Percentiles rank a stretch among this genome's conserved stretches.
Conservation (phyloP, 768 basidiomycete genomes). For the Psilocybe cubensis region DNA sequence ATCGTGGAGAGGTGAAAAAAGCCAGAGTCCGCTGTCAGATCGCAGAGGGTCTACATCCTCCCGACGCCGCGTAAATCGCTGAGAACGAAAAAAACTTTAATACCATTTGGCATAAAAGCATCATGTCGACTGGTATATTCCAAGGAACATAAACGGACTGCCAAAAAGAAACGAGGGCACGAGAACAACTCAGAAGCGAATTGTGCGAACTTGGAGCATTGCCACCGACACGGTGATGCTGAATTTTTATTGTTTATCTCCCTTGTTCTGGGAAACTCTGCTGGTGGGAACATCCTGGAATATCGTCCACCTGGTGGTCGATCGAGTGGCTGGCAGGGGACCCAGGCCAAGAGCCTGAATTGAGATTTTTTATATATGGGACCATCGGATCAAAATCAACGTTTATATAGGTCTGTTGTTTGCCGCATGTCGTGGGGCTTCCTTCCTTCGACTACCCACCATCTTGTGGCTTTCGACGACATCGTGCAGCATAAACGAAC, state of each 20-base stretch:
- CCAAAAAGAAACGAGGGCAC: background rate
- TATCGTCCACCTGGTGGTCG: background rate
- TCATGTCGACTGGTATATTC: background rate
- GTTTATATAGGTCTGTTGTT: background rate
- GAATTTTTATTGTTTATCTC: background rate
- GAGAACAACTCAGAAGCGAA: background rate
- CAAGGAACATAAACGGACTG: background rate
- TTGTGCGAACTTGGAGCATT: background rate
- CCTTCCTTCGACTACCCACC: background rate
- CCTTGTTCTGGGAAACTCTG: background rate
- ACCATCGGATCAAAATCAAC: conserved; percentile 4
- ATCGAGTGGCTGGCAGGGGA: background rate
- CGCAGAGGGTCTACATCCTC: background rate
- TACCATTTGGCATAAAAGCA: background rate
- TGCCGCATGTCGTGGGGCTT: background rate
- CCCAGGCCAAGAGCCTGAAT: background rate
- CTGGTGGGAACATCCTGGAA: background rate
- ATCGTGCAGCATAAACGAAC: background rate
- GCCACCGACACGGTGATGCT: background rate
- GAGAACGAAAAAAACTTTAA: background rate
- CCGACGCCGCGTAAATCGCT: background rate
- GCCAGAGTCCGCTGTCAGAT: too few species aligned
- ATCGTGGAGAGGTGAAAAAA: too few species aligned
- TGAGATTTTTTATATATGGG: background rate
- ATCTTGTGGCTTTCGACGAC: background rate